phyloP scores from a whole-genome alignment of 441 rosid species.

The Adansonia madagascariensis region DNA sequence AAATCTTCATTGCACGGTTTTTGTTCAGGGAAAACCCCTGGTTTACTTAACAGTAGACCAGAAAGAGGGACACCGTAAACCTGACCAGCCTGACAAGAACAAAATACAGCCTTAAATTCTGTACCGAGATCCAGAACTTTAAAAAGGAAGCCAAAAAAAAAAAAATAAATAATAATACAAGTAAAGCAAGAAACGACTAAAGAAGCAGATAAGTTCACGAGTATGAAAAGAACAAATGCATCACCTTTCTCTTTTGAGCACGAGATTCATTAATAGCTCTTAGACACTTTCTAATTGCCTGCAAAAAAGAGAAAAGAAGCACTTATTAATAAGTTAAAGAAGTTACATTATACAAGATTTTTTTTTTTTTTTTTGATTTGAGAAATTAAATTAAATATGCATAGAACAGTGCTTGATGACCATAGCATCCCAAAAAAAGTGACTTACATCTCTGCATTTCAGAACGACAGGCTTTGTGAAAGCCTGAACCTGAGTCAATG shows the following conservation, averaged over 20 bases:
- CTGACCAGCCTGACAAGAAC: conserved; percentile 82
- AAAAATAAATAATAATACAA: background rate
- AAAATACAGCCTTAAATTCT: conserved; percentile 31
- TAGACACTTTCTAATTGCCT: conserved; percentile 83
- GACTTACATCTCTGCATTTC: conserved; percentile 88
- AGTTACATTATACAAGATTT: background rate
- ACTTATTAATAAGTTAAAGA: conserved; percentile 13
- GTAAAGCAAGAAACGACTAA: background rate
- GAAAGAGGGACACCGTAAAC: conserved; percentile 92
- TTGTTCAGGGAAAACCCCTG: conserved; percentile 87
- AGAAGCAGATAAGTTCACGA: background rate
- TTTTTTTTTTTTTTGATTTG: background rate
- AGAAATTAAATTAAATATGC: conserved; percentile 12
- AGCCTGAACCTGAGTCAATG: conserved; percentile 58
- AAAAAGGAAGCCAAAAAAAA: background rate
- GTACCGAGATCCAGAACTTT: conserved; percentile 20
- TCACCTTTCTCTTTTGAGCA: conserved; percentile 94
- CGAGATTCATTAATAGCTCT: conserved; percentile 99
- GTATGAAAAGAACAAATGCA: background rate
- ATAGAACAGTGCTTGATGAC: conserved; percentile 4
- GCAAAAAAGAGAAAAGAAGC: conserved; percentile 33
- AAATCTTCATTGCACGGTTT: conserved; percentile 76
- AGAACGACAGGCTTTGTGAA: conserved; percentile 67
- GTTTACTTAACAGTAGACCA: conserved; percentile 74
- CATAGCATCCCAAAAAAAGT: conserved; percentile 33